Evolutionary conservation across 768 basidiomycete species (phyloP).

Genomic region (Pleurotus sapidus): DNA sequence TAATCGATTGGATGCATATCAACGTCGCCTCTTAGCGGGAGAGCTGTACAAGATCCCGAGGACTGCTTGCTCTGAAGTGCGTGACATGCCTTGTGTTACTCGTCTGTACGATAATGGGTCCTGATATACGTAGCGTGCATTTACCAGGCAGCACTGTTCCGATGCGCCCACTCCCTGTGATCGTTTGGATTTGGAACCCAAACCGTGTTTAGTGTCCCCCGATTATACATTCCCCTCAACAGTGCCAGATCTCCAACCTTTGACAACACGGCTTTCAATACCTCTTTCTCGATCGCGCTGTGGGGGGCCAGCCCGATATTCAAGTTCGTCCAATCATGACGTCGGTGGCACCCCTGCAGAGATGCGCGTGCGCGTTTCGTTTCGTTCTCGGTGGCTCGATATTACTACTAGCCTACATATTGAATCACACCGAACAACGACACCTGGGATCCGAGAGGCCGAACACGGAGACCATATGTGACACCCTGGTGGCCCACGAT

Average conservation of each 20-base stretch:
- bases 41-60: too few relatives aligned
- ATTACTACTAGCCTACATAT: too few relatives aligned
- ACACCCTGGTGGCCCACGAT: too few relatives aligned
- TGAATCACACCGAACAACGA: too few relatives aligned
- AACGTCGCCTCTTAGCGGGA: too few relatives aligned
- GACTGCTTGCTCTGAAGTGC: too few relatives aligned
- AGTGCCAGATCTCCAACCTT: background rate
- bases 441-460: too few relatives aligned
- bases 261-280: conserved; percentile 13
- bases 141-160: conserved; percentile 27
- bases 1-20: too few relatives aligned
- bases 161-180: conserved; percentile 16
- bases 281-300: conserved; percentile 6
- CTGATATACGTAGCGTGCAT: conserved; percentile 29
- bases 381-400: too few relatives aligned
- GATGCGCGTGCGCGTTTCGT: background rate
- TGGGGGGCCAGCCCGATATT: background rate
- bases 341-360: background rate
- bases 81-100: too few relatives aligned
- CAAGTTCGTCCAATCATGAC: background rate
- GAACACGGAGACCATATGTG: too few relatives aligned
- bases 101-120: too few relatives aligned
- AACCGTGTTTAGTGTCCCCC: background rate
- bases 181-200: conserved; percentile 10
- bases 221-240: background rate